Percentiles rank a stretch among this genome's conserved stretches.
phyloP scores from a whole-genome alignment of 768 basidiomycete species.

The Leccinum subgranulosum region DNA sequence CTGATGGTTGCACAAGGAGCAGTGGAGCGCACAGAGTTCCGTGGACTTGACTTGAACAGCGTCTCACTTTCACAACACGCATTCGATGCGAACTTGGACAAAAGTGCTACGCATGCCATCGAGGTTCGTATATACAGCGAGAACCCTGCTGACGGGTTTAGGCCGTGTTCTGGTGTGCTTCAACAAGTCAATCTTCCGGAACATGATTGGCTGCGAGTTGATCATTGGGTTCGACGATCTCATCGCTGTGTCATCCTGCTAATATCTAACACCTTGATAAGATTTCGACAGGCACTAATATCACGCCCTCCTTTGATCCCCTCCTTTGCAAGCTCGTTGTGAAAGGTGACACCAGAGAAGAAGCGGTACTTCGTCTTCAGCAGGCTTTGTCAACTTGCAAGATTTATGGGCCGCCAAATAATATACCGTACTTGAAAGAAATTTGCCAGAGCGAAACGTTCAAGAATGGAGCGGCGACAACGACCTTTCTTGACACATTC shows the following conservation, averaged over 20 bases:
- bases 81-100: conserved; percentile 30
- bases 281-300: conserved; percentile 47
- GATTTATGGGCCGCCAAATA: conserved; percentile 60
- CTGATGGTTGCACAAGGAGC: conserved; percentile 63
- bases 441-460: conserved; percentile 43
- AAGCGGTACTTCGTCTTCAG: conserved; percentile 43
- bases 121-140: conserved; percentile 63
- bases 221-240: conserved; percentile 46
- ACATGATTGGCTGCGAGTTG: conserved; percentile 56
- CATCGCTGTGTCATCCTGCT: not conserved
- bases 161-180: conserved; percentile 59
- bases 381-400: conserved; percentile 37
- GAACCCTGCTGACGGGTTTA: conserved; percentile 54
- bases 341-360: conserved; percentile 41
- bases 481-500: conserved; percentile 47
- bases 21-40: conserved; percentile 27
- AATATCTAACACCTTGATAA: conserved; percentile 12
- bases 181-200: conserved; percentile 46
- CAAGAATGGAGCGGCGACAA: conserved; percentile 42
- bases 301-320: conserved; percentile 57
- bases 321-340: conserved; percentile 61
- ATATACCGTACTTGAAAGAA: conserved; percentile 47
- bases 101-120: conserved; percentile 38
- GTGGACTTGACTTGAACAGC: conserved; percentile 15
- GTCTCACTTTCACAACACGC: conserved; percentile 36